Percentiles rank a stretch among this genome's conserved stretches.
Conservation (phyloP, 768 basidiomycete genomes). For the Pleurotus djamor region DNA sequence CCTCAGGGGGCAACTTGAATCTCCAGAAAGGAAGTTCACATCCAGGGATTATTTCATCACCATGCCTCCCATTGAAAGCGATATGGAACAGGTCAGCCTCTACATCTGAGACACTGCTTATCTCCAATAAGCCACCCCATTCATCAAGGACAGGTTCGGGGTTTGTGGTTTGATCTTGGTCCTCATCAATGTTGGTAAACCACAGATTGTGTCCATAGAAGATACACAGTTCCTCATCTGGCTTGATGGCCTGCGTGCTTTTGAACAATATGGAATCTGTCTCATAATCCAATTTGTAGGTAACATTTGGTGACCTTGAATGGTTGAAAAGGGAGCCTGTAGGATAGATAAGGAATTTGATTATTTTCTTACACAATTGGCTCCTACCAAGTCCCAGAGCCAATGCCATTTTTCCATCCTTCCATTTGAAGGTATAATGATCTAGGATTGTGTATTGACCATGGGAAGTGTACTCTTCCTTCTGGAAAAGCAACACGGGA, state of each 20-base stretch:
- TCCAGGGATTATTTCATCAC: slow-evolving; percentile 49
- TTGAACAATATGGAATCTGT: slow-evolving; percentile 64
- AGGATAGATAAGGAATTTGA: too few relatives aligned
- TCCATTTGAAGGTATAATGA: slow-evolving; percentile 78
- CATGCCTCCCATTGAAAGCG: slow-evolving; percentile 33
- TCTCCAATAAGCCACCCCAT: slow-evolving; percentile 38
- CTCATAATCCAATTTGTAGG: slow-evolving; percentile 50
- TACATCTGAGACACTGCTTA: slow-evolving; percentile 17
- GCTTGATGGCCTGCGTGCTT: slow-evolving; percentile 47
- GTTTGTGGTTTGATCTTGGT: neutral
- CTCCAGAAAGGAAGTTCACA: slow-evolving; percentile 65
- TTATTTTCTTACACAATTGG: too few relatives aligned
- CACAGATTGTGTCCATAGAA: slow-evolving; percentile 71
- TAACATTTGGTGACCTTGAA: slow-evolving; percentile 66
- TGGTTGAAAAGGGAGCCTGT: slow-evolving; percentile 85
- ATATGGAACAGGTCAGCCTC: slow-evolving; percentile 14
- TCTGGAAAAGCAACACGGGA: slow-evolving; percentile 76
- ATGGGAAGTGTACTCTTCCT: slow-evolving; percentile 67
- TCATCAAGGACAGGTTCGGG: slow-evolving; percentile 32
- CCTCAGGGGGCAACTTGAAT: slow-evolving; percentile 61
- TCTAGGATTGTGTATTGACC: slow-evolving; percentile 63
- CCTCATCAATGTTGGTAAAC: slow-evolving; percentile 29
- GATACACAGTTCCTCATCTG: slow-evolving; percentile 77
- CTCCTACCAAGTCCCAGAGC: slow-evolving; percentile 71
- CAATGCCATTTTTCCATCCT: slow-evolving; percentile 72